These are phyloP conservation scores for Hypomontagnella submonticulosa DNA, from an alignment of 495 filamentous ascomycete species.

Conservation along the genomic window DNA sequence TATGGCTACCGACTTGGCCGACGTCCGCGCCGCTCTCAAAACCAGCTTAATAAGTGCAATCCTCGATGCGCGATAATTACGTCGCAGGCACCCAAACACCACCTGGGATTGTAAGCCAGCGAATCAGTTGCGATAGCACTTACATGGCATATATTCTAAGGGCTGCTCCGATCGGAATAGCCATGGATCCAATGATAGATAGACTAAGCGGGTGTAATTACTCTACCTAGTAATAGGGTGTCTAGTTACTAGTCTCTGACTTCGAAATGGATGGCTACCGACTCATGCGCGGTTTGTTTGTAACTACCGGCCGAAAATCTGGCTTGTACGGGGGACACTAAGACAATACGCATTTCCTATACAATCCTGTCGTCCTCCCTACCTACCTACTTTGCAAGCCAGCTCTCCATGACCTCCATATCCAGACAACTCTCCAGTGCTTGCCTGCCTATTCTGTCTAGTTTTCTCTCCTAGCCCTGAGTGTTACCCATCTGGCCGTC, in stretches of 20 bases:
- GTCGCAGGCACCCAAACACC: slow-evolving; percentile 26
- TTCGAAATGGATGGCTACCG: slow-evolving; percentile 33
- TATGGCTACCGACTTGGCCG: slow-evolving; percentile 18
- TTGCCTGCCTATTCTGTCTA: slow-evolving; percentile 21
- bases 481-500: slow-evolving; percentile 8
- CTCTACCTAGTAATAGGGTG: slow-evolving; percentile 35
- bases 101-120: slow-evolving; percentile 22
- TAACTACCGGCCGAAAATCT: slow-evolving; percentile 4
- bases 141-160: slow-evolving; percentile 35
- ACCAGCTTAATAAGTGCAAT: slow-evolving; percentile 33
- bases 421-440: slow-evolving; percentile 4
- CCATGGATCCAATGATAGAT: slow-evolving; percentile 28
- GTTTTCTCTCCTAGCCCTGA: slow-evolving; percentile 21
- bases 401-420: slow-evolving; percentile 9
- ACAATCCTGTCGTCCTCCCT: slow-evolving; percentile 13
- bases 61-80: slow-evolving; percentile 41
- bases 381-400: slow-evolving; percentile 1
- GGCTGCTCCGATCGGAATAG: slow-evolving; percentile 29
- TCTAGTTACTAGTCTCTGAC: slow-evolving; percentile 15
- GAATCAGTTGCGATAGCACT: slow-evolving; percentile 41
- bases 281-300: slow-evolving; percentile 36
- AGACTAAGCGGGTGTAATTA: slow-evolving; percentile 33
- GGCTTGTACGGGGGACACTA: slow-evolving; percentile 5
- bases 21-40: slow-evolving; percentile 12
- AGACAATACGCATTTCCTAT: slow-evolving; percentile 26